Evolutionary conservation across 192 early-diverging fungal genomes (phyloP), one percentile per base, ranked within the genome.

Genomic region (Dispira parvispora): DNA sequence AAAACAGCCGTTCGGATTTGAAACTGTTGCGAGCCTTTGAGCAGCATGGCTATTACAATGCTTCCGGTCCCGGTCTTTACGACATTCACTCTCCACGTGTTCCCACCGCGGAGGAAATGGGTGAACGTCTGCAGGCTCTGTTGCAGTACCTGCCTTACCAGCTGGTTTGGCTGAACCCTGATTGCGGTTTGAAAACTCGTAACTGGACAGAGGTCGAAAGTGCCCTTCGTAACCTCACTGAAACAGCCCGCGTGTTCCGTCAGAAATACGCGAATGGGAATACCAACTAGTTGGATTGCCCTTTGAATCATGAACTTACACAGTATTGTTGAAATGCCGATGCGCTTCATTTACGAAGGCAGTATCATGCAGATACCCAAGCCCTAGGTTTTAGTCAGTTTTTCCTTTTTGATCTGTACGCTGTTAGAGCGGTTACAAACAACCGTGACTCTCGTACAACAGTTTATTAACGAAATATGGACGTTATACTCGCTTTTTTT

Each of bases 81-180:
- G 96, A 98, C 74, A 97, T 98, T 68, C 96, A 98, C 84, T 92
- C 91, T 66, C 93, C 92, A 47, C 89, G 96, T 77, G 91, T 98
- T 20, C 91, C 94, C 46, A 82, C 87, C 45, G 73, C 75, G 25
- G 79, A 83, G 49, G 96, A 98, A 79, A 94, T 98, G 90, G 78
- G 78, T 52, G 79, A 82, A 25, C 87, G 91, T 62, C 78, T 92
- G 50, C 73, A 76, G 50, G 84, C 82, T 52, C 88, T 96, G 81
- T 78, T 89, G 67, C 83, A 85, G 77, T 90, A 91, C 78, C 75
- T 98, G 26, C 79, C 87, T 26, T 69, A 76, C 26, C 76, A 88
- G 45, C 79, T 88, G 61, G 71, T 96, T 20, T 97, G 94, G 94
- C 83, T 90, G 65, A 97, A 97, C 83, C 95, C 95, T 28, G 95